Base-by-base conservation (phyloP, 1,284 basidiomycete species). In the Pseudozyma flocculosa region DNA sequence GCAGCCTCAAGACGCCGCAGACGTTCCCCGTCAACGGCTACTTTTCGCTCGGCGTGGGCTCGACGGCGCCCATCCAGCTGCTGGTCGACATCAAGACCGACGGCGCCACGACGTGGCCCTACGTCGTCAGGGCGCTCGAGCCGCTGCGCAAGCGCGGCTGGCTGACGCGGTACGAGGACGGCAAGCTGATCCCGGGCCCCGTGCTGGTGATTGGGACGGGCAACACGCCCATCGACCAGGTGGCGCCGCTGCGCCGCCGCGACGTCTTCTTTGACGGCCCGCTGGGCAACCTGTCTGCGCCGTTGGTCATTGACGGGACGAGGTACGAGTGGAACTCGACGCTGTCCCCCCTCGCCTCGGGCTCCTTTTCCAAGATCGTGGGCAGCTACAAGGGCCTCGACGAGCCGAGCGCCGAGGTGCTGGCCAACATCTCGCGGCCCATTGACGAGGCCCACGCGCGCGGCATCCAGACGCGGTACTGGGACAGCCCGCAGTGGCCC, bases 31-130 rank as follows among this genome's bases (percentile, higher is more conserved):
- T 34, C 10, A 37, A 43, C 39, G 46, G 46, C 19, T 49, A 42
- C 24, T 54, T 51, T 40, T 48, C 56, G 21, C 61, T 57, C 40
- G 71, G 61, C 21, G 61, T 71, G 17, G 66, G 61, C 13, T 56
- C 61, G 17, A 13, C 49, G 21, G 52, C 57, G 2, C 68, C 68
- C 0, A 52, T 73, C 0, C 68, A 72, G 48, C 54, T 73, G 0
- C 63, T 74, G 7, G 44, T 73, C 3, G 71, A 74, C 38, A 41
- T 72, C 41, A 74, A 74, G 62, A 71, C 71, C 4, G 46, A 66
- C 43, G 71, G 68, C 11, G 48, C 53, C 43, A 48, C 45, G 29
- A 64, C 62, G 4, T 63, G 56, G 38, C 52, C 51, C 15, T 48
- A 50, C 18, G 48, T 71, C 11, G 40, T 64, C 2, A n/a, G 39